Percentiles rank a stretch among this genome's conserved stretches.
These are phyloP conservation scores for Hypholoma sublateritium DNA, from an alignment of 768 basidiomycete genomes.

Conservation along the genomic window DNA sequence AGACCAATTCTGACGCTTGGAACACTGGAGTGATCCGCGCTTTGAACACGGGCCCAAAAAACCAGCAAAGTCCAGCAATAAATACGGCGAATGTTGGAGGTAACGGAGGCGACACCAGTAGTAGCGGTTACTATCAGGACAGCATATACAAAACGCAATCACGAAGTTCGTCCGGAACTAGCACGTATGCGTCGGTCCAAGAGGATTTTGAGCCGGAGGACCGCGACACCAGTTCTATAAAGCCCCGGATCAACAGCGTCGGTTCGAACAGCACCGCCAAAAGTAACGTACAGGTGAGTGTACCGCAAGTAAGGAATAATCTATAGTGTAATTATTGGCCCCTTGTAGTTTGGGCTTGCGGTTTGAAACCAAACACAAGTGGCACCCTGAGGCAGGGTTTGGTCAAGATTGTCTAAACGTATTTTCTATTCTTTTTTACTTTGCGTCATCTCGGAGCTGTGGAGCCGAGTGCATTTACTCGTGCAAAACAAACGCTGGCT, in stretches of 20 bases:
- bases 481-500: no score
- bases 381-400: no score
- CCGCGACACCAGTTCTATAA: not conserved
- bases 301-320: not conserved
- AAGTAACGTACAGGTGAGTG: conserved; percentile 5
- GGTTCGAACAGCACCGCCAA: not conserved
- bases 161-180: not conserved
- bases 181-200: not conserved
- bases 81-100: not conserved
- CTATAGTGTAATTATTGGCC: not conserved
- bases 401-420: no score
- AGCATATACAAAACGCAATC: not conserved
- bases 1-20: no score
- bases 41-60: not conserved
- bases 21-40: no score
- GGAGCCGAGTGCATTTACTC: no score
- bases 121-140: not conserved
- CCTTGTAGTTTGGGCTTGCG: not conserved
- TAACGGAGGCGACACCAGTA: not conserved
- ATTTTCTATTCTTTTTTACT: no score
- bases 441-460: no score
- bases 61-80: not conserved
- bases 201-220: not conserved
- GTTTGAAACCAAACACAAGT: not conserved
- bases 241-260: not conserved